Base-by-base conservation (phyloP, 331 rosid genomes). In the Arachis monticola region DNA sequence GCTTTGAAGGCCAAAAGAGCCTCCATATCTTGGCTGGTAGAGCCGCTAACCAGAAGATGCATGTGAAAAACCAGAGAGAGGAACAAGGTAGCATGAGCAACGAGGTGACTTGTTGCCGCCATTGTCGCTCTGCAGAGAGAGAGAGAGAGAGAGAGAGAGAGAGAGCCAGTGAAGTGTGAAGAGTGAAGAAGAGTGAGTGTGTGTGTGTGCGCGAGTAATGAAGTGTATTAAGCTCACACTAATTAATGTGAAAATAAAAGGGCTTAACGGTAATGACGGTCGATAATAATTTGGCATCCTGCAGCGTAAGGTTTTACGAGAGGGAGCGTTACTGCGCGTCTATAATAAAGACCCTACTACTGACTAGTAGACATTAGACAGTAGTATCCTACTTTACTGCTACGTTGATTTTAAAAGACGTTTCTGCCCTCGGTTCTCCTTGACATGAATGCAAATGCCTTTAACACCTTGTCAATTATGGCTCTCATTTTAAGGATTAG, bases 1-100 rank as follows among this genome's bases (percentile, higher is more conserved):
- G 84, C 64, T 80, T 86, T 94, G 91, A 94, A 94, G 3, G 92
- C 77, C 72, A 88, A 1, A 1, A 94, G 78, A 60, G 96, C 72
- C 22, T 82, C 64, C 5, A 79, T 60, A 77, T 94, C 99, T 13
- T 85, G 79, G 89, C 81, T 74, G 0, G 42, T 1, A 46, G 67
- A 81, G 12, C 83, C 75, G 10, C 61, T 69, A 58, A 78, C 74
- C 4, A 27, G 8, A 52, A 45, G 12, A 2, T 69, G 59, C 27
- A 53, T 75, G 48, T 70, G 79, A 17, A 82, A 73, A 27, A 80
- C 1, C 0, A 70, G 46, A 46, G 69, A 47, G 17, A 30, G 72
- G 4, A 30, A 74, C 2, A 47, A 6, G 80, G 52, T 65, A 1
- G 76, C 13, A 10, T 9, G 58, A 6, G 64, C 9, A 51, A 75